These are phyloP conservation scores for Talaromyces islandicus DNA, from an alignment of 2,329 filamentous ascomycete species.

Conservation along the genomic window DNA sequence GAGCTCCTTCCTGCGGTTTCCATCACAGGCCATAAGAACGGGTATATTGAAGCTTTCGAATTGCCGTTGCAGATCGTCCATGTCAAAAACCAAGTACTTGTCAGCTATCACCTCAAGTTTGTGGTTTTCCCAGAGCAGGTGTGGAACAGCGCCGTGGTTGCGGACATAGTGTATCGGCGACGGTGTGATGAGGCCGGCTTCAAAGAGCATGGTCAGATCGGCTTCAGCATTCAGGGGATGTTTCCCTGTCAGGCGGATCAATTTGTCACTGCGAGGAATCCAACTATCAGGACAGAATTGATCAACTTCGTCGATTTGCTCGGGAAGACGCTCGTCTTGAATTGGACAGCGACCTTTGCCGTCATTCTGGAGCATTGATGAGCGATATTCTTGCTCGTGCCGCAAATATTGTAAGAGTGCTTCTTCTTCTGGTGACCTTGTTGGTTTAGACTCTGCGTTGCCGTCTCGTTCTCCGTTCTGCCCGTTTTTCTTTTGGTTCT, in stretches of 20 bases:
- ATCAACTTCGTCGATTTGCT: constrained; percentile 44
- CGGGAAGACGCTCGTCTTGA: constrained; percentile 19
- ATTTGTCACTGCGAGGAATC: constrained; percentile 42
- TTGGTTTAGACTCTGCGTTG: neutral
- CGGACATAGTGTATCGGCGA: constrained; percentile 49
- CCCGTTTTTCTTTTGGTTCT: neutral
- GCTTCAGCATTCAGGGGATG: constrained; percentile 50
- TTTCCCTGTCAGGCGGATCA: constrained; percentile 49
- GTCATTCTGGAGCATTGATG: constrained; percentile 37
- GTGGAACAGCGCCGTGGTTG: constrained; percentile 50
- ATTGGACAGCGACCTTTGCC: constrained; percentile 35
- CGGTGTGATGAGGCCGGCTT: constrained; percentile 46
- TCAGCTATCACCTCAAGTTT: constrained; percentile 40
- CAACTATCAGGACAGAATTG: constrained; percentile 51
- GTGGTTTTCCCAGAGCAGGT: constrained; percentile 46
- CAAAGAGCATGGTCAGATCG: constrained; percentile 36
- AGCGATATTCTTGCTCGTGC: constrained; percentile 40
- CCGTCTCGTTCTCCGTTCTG: too few species aligned
- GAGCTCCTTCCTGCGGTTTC: constrained; percentile 48
- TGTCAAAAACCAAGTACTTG: constrained; percentile 30
- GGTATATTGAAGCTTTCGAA: constrained; percentile 46
- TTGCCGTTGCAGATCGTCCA: constrained; percentile 39
- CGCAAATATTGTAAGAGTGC: constrained; percentile 36
- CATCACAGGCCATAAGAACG: constrained; percentile 44
- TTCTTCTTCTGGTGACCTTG: constrained; percentile 39